Evolutionary conservation across 805 yeast species (phyloP).

Genomic region (Kuraishia floccosa): DNA sequence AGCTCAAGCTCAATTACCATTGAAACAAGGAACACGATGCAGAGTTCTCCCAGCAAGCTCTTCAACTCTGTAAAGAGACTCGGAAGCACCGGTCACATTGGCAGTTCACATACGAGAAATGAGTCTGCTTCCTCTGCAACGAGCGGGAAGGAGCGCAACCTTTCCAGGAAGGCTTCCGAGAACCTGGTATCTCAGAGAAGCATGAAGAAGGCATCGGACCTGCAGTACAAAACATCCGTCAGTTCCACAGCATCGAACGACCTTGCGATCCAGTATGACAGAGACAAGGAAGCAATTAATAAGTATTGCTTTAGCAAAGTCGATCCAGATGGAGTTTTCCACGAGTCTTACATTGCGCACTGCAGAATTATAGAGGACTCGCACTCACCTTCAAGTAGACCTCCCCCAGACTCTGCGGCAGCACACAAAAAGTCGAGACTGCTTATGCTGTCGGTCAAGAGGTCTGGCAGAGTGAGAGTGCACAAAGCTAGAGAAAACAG

Average conservation of each 20-base stretch:
- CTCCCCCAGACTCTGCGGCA: conserved; percentile 40
- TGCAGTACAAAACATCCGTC: too few species aligned
- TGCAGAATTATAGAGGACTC: conserved; percentile 67
- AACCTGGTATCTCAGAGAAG: too few species aligned
- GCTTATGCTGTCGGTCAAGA: conserved; percentile 48
- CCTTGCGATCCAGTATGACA: conserved; percentile 47
- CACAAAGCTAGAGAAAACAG: conserved; percentile 81
- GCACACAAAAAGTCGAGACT: conserved; percentile 50
- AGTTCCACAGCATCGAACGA: conserved; percentile 20
- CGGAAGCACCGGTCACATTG: too few species aligned
- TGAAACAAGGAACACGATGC: too few species aligned
- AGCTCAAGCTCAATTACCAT: too few species aligned
- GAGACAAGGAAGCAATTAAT: conserved; percentile 37
- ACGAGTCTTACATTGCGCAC: conserved; percentile 64
- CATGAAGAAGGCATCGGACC: too few species aligned
- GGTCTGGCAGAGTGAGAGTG: conserved; percentile 55
- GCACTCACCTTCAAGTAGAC: conserved; percentile 54
- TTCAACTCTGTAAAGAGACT: too few species aligned
- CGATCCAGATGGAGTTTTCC: conserved; percentile 27
- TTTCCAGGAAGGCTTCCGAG: too few species aligned
- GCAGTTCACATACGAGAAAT: too few species aligned
- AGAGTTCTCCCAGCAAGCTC: too few species aligned
- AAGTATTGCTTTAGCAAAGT: conserved; percentile 35
- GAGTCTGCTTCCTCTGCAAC: too few species aligned
- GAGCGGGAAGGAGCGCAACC: too few species aligned